Conservation (phyloP, 345 rosid species). For the Camelina neglecta region DNA sequence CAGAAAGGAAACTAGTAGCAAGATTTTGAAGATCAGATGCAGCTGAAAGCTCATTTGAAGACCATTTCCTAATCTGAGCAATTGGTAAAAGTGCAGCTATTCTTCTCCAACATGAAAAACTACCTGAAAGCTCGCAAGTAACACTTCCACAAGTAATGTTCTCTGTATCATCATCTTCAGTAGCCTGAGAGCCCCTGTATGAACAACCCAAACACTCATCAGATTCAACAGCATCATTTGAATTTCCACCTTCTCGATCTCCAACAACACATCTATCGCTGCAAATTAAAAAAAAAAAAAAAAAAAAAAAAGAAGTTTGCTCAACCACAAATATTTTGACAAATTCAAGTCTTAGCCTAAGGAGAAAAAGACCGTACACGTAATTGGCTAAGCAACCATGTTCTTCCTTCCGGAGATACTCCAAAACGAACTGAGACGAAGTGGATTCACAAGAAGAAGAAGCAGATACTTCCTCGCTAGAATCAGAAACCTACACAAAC, state of each 20-base stretch:
- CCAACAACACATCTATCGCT: slow-evolving; percentile 52
- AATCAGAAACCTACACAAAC: slow-evolving; percentile 52
- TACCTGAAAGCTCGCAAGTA: slow-evolving; percentile 48
- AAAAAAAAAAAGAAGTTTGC: background rate
- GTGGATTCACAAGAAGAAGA: slow-evolving; percentile 39
- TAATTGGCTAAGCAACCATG: slow-evolving; percentile 62
- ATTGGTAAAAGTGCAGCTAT: slow-evolving; percentile 65
- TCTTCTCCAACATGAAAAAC: slow-evolving; percentile 57
- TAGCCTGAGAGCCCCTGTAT: slow-evolving; percentile 35
- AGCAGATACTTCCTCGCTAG: slow-evolving; percentile 52
- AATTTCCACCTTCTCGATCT: slow-evolving; percentile 36
- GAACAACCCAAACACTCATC: slow-evolving; percentile 30
- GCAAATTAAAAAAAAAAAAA: slow-evolving; percentile 21
- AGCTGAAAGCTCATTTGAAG: background rate
- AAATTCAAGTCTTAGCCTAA: background rate
- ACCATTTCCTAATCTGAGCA: slow-evolving; percentile 57
- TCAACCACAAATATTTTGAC: slow-evolving; percentile 4
- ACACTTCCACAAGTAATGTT: slow-evolving; percentile 41
- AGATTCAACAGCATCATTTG: slow-evolving; percentile 34
- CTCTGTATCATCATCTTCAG: slow-evolving; percentile 26
- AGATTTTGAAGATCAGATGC: slow-evolving; percentile 54
- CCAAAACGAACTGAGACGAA: slow-evolving; percentile 60
- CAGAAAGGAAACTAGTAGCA: slow-evolving; percentile 58
- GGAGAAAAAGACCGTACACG: slow-evolving; percentile 51
- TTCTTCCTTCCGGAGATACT: slow-evolving; percentile 50